These are phyloP conservation scores for Rosa persica DNA, from an alignment of 306 rosid species.

Conservation along the genomic window DNA sequence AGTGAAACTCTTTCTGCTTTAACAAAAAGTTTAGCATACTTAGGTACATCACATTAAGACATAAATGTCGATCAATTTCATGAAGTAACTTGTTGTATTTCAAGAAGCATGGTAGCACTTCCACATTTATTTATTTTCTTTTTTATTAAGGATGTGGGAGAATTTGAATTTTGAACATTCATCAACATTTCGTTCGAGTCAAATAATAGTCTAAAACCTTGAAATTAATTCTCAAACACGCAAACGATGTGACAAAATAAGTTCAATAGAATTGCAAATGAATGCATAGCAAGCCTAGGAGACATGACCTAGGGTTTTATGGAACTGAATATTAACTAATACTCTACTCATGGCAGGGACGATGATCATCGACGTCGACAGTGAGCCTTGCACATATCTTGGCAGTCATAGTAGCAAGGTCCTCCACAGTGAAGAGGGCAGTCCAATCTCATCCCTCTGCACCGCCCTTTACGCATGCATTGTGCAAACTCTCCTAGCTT, in stretches of 20 bases:
- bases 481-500: slow-evolving; percentile 69
- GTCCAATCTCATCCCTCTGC: slow-evolving; percentile 72
- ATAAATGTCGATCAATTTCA: too few relatives aligned
- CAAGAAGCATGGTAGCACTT: too few relatives aligned
- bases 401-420: slow-evolving; percentile 86
- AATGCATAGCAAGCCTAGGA: not conserved
- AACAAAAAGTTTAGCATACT: too few relatives aligned
- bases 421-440: slow-evolving; percentile 95
- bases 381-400: slow-evolving; percentile 77
- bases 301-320: not conserved
- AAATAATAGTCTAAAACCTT: too few relatives aligned
- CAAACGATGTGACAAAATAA: not conserved
- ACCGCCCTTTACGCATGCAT: slow-evolving; percentile 67
- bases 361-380: slow-evolving; percentile 37
- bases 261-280: not conserved
- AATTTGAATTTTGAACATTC: too few relatives aligned
- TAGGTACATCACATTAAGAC: too few relatives aligned
- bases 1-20: too few relatives aligned
- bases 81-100: too few relatives aligned
- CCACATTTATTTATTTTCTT: too few relatives aligned
- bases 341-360: not conserved
- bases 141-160: too few relatives aligned
- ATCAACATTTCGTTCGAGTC: too few relatives aligned
- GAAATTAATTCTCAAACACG: too few relatives aligned
- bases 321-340: not conserved